These are phyloP conservation scores for Trichoderma oligosporum DNA, from an alignment of 2,329 filamentous ascomycete species.

Conservation along the genomic window DNA sequence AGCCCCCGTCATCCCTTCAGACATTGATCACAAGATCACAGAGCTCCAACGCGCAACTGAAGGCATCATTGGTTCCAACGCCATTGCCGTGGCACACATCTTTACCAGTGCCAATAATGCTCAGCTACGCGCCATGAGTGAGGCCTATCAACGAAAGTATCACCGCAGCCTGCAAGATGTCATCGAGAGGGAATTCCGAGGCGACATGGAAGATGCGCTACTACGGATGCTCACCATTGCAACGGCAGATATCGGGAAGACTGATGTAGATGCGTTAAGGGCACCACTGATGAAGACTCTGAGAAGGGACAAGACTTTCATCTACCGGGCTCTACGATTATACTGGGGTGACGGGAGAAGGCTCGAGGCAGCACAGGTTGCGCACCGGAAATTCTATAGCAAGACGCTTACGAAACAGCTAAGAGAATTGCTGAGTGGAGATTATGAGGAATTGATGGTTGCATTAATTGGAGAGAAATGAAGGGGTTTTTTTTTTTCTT, in stretches of 20 bases:
- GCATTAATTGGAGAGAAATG: constrained; percentile 25
- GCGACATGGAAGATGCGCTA: constrained; percentile 35
- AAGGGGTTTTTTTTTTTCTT: too few relatives aligned
- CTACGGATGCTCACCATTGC: constrained; percentile 30
- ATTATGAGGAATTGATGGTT: constrained; percentile 27
- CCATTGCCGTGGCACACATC: constrained; percentile 31
- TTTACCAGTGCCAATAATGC: constrained; percentile 32
- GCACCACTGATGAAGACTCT: constrained; percentile 27
- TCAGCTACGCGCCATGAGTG: constrained; percentile 31
- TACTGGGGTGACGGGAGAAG: constrained; percentile 29
- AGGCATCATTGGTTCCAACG: constrained; percentile 30
- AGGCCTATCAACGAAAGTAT: constrained; percentile 33
- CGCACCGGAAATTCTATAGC: constrained; percentile 22
- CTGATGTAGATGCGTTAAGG: constrained; percentile 28
- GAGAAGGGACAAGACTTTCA: constrained; percentile 21
- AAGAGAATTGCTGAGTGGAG: constrained; percentile 24
- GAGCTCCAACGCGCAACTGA: constrained; percentile 35
- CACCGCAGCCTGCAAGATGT: constrained; percentile 25
- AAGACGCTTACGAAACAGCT: constrained; percentile 22
- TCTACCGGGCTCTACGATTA: constrained; percentile 1
- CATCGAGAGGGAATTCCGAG: constrained; percentile 19
- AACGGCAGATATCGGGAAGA: constrained; percentile 24
- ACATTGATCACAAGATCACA: constrained; percentile 34
- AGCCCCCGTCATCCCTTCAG: constrained; percentile 25
- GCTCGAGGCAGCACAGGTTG: constrained; percentile 26